A percentile compares a stretch with the other conserved stretches of the same genome.
Evolutionary conservation across 352 stramenopile species (phyloP).

Genomic region (Phytopythium chamaehyphon): DNA sequence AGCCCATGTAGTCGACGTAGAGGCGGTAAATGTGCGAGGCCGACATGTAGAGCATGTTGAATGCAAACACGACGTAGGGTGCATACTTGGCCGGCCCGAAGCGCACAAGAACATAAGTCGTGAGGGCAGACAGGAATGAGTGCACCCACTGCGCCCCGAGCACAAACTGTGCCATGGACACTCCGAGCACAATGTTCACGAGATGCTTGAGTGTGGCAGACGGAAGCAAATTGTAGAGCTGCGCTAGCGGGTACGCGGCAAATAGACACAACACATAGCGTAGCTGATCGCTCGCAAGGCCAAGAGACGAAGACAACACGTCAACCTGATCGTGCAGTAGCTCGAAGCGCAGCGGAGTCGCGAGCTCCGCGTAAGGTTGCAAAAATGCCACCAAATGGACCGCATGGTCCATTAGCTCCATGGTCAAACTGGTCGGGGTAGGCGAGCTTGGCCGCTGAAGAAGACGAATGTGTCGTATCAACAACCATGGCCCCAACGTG

Average conservation of each 20-base stretch:
- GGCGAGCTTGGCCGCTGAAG: no score
- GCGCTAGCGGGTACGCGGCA: constrained; percentile 89
- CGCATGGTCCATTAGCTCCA: constrained; percentile 28
- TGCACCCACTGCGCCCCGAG: constrained; percentile 92
- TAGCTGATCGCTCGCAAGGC: constrained; percentile 56
- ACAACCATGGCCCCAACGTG: no score
- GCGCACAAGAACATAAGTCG: constrained; percentile 85
- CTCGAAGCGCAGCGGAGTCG: constrained; percentile 50
- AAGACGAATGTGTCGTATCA: no score
- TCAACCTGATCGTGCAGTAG: constrained; percentile 44
- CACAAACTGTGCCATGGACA: constrained; percentile 95
- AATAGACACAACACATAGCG: constrained; percentile 89
- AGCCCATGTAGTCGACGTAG: constrained; percentile 94
- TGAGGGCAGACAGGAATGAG: constrained; percentile 88
- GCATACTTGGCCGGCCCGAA: constrained; percentile 41
- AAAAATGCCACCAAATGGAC: constrained; percentile 29
- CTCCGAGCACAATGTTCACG: constrained; percentile 88
- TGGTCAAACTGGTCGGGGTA: not conserved
- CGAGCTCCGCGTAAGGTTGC: constrained; percentile 40
- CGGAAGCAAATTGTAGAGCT: constrained; percentile 87
- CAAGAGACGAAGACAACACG: constrained; percentile 23
- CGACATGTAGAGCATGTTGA: constrained; percentile 92
- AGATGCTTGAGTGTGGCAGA: constrained; percentile 84
- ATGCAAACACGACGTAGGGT: constrained; percentile 87
- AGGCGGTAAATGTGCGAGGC: constrained; percentile 93